Evolutionary conservation across 306 rosid species (phyloP), one percentile per base, ranked within the genome.

Genomic region (Trifolium fragiferum): DNA sequence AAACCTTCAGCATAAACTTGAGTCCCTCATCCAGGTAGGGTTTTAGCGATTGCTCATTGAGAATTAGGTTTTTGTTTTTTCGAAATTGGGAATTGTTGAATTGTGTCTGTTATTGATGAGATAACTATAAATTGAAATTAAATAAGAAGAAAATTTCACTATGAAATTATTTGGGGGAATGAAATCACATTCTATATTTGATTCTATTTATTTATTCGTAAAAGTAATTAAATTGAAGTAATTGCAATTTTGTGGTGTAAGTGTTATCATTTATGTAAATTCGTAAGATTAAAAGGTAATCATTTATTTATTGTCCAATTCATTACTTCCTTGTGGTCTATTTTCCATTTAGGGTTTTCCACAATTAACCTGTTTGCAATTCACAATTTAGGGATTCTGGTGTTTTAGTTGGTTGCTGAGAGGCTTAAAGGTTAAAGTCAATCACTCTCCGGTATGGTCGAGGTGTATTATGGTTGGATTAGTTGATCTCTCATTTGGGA

Each of bases 11-110:
- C 75, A 59, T 37, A 87, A 86, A 77, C 98, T 95, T 57, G 77
- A 86, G 15, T 35, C 77, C 1, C 87, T 84, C 55, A 87, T 90
- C 78, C 79, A 88, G 94, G 98, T 88, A 86, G 82, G 86, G 84
- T 83, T 89, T 82, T 76, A 51, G 47, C 16, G 19, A 7, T 72
- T 66, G 30, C 61, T 54, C 5, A 61, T 0, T 20, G 15, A 25
- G 30, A 58, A 53, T 13, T 67, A 21, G 68, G 59, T 38, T 69
- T 69, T 7, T 7, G 35, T 49, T 57, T 49, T 23, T 14, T 61
- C 2, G 54, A 38, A 60, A 46, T 73, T 47, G 4, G 67, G 35
- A 50, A 8, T 59, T 67, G 57, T 27, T 41, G 55, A 68, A 21
- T 67, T 67, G 55, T 16, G 20, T 55, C 5, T 55, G 33, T 33